These are phyloP conservation scores for Eucommia ulmoides DNA, from an alignment of 257 asterid species.

Conservation along the genomic window DNA sequence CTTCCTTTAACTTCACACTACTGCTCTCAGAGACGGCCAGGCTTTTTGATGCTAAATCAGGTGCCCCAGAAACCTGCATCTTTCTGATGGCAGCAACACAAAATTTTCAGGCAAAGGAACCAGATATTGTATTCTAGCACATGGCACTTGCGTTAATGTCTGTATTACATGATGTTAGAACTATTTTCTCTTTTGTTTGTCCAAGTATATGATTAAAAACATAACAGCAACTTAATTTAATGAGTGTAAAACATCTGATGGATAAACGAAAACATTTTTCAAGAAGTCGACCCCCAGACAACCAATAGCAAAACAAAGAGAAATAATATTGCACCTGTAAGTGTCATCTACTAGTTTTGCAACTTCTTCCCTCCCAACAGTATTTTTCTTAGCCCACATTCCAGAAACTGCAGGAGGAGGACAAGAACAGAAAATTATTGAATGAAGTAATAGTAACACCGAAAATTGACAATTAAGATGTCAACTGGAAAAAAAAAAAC, in stretches of 20 bases:
- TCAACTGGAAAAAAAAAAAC: too few relatives aligned
- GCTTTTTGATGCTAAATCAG: slow-evolving; percentile 70
- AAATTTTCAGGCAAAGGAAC: not conserved
- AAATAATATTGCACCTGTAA: slow-evolving; percentile 41
- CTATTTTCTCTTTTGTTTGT: not conserved
- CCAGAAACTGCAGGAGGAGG: slow-evolving; percentile 45
- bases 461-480: too few relatives aligned
- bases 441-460: not conserved
- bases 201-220: not conserved
- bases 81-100: slow-evolving; percentile 38
- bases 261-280: not conserved
- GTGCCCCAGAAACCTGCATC: slow-evolving; percentile 81
- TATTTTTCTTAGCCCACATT: slow-evolving; percentile 60
- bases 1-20: slow-evolving; percentile 42
- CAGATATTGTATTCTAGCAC: not conserved
- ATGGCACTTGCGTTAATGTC: not conserved
- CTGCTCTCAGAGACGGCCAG: slow-evolving; percentile 62
- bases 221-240: not conserved
- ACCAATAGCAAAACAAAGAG: not conserved
- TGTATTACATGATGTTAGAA: not conserved
- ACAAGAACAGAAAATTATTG: not conserved
- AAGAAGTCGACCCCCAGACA: not conserved
- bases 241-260: not conserved
- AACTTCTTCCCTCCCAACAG: slow-evolving; percentile 61
- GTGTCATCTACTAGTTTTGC: slow-evolving; percentile 85